Evolutionary conservation across 176 grass and related monocot species (phyloP).

Genomic region (Zizania latifolia): DNA sequence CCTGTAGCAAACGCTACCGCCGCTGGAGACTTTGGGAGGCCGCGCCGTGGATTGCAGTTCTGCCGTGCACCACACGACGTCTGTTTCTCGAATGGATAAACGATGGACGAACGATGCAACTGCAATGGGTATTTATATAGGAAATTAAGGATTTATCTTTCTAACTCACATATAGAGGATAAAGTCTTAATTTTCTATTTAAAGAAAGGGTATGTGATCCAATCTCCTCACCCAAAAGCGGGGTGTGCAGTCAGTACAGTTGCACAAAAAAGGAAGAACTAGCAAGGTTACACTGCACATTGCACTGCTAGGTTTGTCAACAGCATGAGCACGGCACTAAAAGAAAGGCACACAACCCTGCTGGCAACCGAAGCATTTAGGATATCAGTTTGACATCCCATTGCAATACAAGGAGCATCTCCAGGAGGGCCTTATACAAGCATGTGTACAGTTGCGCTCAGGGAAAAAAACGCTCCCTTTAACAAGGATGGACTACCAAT

Average conservation of each 20-base stretch:
- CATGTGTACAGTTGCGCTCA: not conserved
- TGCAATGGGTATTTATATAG: no score
- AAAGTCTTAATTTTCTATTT: no score
- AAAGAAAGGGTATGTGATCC: no score
- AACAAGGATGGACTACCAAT: not conserved
- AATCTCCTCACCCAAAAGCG: no score
- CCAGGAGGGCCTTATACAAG: slow-evolving; percentile 36
- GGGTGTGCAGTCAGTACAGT: not conserved
- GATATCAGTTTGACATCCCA: slow-evolving; percentile 12
- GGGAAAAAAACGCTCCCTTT: not conserved
- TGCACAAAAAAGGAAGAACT: not conserved
- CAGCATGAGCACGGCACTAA: not conserved
- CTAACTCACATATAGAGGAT: no score
- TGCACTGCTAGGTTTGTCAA: not conserved
- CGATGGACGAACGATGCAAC: no score
- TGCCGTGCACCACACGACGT: no score
- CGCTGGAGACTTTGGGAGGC: no score
- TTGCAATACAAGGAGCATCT: not conserved
- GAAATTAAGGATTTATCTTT: no score
- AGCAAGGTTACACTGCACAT: not conserved
- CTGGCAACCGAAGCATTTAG: not conserved
- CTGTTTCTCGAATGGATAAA: no score
- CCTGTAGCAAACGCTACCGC: no score
- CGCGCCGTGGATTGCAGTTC: no score
- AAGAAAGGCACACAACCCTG: slow-evolving; percentile 29